These are phyloP conservation scores for Diplosphaera chodatii DNA, from an alignment of 139 green algal genomes.

Conservation along the genomic window DNA sequence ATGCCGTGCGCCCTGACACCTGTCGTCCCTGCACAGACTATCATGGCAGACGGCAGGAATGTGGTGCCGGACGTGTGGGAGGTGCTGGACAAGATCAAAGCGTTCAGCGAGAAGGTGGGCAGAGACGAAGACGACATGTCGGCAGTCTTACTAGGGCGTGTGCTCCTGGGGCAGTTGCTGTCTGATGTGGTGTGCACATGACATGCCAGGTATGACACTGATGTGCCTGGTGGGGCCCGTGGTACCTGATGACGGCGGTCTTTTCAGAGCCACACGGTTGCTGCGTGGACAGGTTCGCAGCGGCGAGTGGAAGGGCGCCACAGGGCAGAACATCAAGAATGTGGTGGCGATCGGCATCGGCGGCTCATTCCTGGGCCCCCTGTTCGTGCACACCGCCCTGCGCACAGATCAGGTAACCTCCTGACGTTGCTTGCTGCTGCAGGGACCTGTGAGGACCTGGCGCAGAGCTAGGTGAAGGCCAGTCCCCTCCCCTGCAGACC, in stretches of 20 bases:
- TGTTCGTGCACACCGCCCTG: slow-evolving; percentile 98
- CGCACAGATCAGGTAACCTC: slow-evolving; percentile 35
- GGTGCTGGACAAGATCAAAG: slow-evolving; percentile 98
- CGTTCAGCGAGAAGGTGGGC: slow-evolving; percentile 80
- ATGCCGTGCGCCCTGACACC: no score
- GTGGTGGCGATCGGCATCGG: slow-evolving; percentile 98
- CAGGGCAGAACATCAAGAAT: slow-evolving; percentile 91
- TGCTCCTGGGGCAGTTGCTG: no score
- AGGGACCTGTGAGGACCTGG: no score
- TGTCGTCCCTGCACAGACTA: slow-evolving; percentile 41
- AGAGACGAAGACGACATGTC: no score
- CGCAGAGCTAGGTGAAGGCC: no score
- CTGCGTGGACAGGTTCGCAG: slow-evolving; percentile 54
- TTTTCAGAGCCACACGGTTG: no score
- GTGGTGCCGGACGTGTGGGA: slow-evolving; percentile 95
- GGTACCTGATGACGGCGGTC: no score
- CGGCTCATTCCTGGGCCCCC: slow-evolving; percentile 90
- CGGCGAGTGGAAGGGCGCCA: slow-evolving; percentile 86
- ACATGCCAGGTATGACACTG: no score
- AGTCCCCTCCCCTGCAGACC: no score
- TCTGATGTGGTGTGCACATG: no score
- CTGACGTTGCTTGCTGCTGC: not conserved
- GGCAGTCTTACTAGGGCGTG: no score
- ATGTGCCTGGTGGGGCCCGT: no score
- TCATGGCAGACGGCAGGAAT: slow-evolving; percentile 79